Evolutionary conservation across 441 rosid species (phyloP).

Genomic region (Mallotus japonicus): DNA sequence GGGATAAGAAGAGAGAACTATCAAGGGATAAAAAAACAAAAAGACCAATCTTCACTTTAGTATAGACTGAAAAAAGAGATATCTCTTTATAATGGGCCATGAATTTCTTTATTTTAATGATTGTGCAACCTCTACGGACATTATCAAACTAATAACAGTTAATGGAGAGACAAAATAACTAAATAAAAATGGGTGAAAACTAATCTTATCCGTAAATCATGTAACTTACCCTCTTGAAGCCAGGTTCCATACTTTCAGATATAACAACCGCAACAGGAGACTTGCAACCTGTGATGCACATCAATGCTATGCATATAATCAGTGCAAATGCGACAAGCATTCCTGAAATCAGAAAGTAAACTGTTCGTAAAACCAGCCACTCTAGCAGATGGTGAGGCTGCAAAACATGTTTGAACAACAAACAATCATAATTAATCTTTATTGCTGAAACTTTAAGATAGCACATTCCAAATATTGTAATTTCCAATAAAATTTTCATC

Average conservation of each 20-base stretch:
- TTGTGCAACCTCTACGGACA: not conserved
- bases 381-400: not conserved
- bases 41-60: not conserved
- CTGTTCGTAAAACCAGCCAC: not conserved
- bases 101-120: not conserved
- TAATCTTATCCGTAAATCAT: not conserved
- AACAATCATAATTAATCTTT: too few relatives aligned
- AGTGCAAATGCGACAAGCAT: constrained; percentile 89
- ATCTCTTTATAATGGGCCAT: not conserved
- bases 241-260: constrained; percentile 98
- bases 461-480: too few relatives aligned
- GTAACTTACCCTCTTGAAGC: constrained; percentile 76
- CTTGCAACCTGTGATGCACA: constrained; percentile 87
- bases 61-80: not conserved
- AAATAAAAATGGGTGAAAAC: not conserved
- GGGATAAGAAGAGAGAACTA: not conserved
- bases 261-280: constrained; percentile 96
- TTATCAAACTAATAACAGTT: not conserved
- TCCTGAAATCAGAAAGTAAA: constrained; percentile 39
- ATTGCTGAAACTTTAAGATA: too few relatives aligned
- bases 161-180: not conserved
- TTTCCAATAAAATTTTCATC: too few relatives aligned
- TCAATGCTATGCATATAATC: constrained; percentile 93
- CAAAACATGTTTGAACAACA: too few relatives aligned
- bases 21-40: not conserved